Evolutionary conservation across 768 basidiomycete species (phyloP), one percentile per base, ranked within the genome.

Genomic region (Daedaleopsis nitida): DNA sequence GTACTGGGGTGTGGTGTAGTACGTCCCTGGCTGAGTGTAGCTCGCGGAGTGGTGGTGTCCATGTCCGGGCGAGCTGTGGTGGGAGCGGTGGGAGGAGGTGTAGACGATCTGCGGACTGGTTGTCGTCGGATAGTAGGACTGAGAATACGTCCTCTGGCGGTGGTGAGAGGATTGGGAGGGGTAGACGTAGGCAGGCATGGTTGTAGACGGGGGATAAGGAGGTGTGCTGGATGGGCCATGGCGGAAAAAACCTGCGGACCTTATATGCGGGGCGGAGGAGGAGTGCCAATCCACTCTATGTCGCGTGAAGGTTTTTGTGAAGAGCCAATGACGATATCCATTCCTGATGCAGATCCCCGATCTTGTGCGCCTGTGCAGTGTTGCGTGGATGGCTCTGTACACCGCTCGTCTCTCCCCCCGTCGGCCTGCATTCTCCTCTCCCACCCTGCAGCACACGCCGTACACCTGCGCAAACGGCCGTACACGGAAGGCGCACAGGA

Each of bases 101-200:
- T 68, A 59, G 52, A 68, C 58, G 11, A 69, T 59, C 55, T 66
- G 64, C 42, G 72, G 60, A 42, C 19, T 71, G 16, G 68, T 68
- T 2, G 70, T 67, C 57, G 52, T 14, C 1, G 62, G 65, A 44
- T 70, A 64, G 49, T 67, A 55, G 39, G 66, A 65, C 23, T 63
- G 44, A n/a, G 69, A 54, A 54, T 68, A 69, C 16, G 65, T 58
- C 32, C 55, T 49, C 21, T 70, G 70, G 57, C 68, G 68, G 12
- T 55, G 60, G 55, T 68, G 68, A 38, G 47, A 11, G 68, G 65
- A 32, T 7, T 32, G 55, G 67, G 63, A 27, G 66, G 65, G 61
- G 68, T 73, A 75, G 67, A 69, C 69, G 70, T 54, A 13, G 67
- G 65, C 63, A 44, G 52, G 53, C 47, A 49, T 49, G 21, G 8